Percentiles rank a stretch among this genome's conserved stretches.
phyloP scores from a whole-genome alignment of 2,329 filamentous ascomycete species.

The Microsporum ferrugineum region DNA sequence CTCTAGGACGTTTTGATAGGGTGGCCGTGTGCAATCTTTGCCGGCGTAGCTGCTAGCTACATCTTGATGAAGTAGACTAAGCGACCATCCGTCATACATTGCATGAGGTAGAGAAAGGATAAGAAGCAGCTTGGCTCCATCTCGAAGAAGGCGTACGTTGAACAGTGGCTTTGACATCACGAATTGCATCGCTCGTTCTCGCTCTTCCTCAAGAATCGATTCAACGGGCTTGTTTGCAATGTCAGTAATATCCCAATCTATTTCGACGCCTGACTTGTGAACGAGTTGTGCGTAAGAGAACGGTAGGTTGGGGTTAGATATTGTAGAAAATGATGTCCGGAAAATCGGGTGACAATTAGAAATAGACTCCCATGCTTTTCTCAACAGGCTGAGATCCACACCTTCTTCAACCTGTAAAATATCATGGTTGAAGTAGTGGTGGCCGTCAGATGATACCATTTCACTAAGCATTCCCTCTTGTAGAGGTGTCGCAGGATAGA shows the following conservation, averaged over 20 bases:
- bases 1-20: conserved; percentile 45
- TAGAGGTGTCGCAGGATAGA: conserved; percentile 67
- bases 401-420: conserved; percentile 49
- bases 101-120: conserved; percentile 70
- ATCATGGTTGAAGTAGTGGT: conserved; percentile 78
- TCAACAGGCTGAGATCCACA: conserved; percentile 47
- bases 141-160: conserved; percentile 29
- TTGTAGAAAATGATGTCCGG: conserved; percentile 58
- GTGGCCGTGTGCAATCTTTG: conserved; percentile 32
- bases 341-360: conserved; percentile 56
- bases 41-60: conserved; percentile 53
- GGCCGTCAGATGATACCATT: conserved; percentile 64
- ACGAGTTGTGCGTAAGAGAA: conserved; percentile 48
- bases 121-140: conserved; percentile 31
- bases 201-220: conserved; percentile 16
- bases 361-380: conserved; percentile 51
- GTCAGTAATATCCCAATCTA: conserved; percentile 27
- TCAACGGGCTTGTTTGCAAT: conserved; percentile 17
- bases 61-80: conserved; percentile 61
- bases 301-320: conserved; percentile 50
- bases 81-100: conserved; percentile 80
- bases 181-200: conserved; percentile 13
- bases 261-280: conserved; percentile 17
- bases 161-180: conserved; percentile 20
- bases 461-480: conserved; percentile 79